These are phyloP conservation scores for Debaryomyces hansenii DNA, from an alignment of 805 yeast species.

Conservation along the genomic window DNA sequence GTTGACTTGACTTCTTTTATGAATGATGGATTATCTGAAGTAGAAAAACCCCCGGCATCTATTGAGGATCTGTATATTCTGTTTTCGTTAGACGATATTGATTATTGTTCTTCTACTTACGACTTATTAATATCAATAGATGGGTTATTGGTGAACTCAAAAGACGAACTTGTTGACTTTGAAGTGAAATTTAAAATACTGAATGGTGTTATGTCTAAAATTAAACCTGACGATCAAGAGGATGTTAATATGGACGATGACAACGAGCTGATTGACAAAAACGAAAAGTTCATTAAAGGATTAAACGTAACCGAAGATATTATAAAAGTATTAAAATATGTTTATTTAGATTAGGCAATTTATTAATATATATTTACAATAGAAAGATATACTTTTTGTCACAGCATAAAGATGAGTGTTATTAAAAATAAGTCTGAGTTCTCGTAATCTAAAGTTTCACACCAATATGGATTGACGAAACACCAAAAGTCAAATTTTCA, in stretches of 20 bases:
- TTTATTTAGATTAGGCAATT: constrained; percentile 4
- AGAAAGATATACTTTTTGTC: neutral
- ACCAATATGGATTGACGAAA: constrained; percentile 95
- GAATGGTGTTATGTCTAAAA: constrained; percentile 25
- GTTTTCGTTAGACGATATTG: constrained; percentile 22
- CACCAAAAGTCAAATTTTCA: constrained; percentile 91
- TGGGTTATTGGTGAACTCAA: constrained; percentile 13
- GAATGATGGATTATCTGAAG: constrained; percentile 14
- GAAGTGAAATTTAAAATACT: constrained; percentile 24
- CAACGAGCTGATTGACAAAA: neutral
- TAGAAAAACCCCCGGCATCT: neutral
- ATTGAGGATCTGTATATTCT: constrained; percentile 5
- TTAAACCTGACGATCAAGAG: constrained; percentile 11
- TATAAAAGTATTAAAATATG: constrained; percentile 17
- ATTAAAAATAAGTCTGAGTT: neutral
- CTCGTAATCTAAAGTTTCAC: constrained; percentile 60
- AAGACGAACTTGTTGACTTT: constrained; percentile 4
- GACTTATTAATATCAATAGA: constrained; percentile 22
- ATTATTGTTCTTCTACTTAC: constrained; percentile 17
- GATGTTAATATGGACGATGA: constrained; percentile 22
- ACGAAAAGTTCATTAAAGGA: constrained; percentile 20
- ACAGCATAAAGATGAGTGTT: neutral
- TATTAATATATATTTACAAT: constrained; percentile 2
- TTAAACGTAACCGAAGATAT: constrained; percentile 36
- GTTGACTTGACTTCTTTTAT: constrained; percentile 25